These are phyloP conservation scores for Lasiodiplodia gonubiensis DNA, from an alignment of 2,329 filamentous ascomycete genomes.

Conservation along the genomic window DNA sequence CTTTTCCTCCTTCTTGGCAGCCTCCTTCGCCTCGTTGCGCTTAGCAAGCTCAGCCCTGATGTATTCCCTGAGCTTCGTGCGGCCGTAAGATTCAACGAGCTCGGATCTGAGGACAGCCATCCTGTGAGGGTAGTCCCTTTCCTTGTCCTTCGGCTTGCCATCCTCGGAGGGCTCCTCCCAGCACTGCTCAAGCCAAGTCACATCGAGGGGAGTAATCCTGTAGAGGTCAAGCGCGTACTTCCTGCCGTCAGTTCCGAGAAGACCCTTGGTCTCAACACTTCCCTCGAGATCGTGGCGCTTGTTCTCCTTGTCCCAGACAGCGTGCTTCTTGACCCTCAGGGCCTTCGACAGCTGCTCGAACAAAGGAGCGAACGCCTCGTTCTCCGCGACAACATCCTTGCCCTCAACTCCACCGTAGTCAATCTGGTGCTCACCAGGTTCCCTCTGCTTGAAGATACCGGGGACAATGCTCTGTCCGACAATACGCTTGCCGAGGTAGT, in stretches of 20 bases:
- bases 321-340: conserved; percentile 89
- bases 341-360: conserved; percentile 92
- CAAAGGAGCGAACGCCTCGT: conserved; percentile 80
- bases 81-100: conserved; percentile 83
- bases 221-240: conserved; percentile 99
- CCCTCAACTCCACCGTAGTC: conserved; percentile 98
- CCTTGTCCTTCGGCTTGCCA: conserved; percentile 56
- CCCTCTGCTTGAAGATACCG: conserved; percentile 98
- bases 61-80: conserved; percentile 86
- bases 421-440: conserved; percentile 97
- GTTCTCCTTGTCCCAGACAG: conserved; percentile 97
- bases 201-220: conserved; percentile 88
- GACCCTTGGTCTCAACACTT: conserved; percentile 95
- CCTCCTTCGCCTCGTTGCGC: conserved; percentile 41
- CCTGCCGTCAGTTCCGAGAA: conserved; percentile 94
- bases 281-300: conserved; percentile 90
- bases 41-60: conserved; percentile 74
- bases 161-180: conserved; percentile 51
- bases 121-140: conserved; percentile 80
- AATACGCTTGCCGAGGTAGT: conserved; percentile 95
- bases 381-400: conserved; percentile 90
- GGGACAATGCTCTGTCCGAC: conserved; percentile 98
- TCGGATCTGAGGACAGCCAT: conserved; percentile 95
- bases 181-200: conserved; percentile 85
- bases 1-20: conserved; percentile 33